Base-by-base conservation (phyloP, 345 rosid genomes). In the Microthlaspi erraticum region DNA sequence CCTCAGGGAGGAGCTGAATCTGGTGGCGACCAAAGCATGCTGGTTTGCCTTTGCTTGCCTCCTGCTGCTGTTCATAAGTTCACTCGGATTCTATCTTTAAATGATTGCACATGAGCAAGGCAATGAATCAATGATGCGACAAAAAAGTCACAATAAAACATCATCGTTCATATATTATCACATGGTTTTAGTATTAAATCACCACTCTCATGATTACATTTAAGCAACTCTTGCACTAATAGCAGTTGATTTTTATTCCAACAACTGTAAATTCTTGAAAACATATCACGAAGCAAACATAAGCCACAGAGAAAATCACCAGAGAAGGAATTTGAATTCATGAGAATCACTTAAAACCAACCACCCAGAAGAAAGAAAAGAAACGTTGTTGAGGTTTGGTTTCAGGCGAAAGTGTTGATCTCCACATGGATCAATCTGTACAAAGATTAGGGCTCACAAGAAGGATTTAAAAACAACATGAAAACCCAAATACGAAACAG, bases 31-130 rank as follows among this genome's bases (percentile, higher is more conserved):
- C 93, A 87, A 60, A 75, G 80, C 57, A 87, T 84, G 84, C 71
- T 91, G 54, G 82, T 85, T 5, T 90, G 93, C 77, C 87, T 93
- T 39, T 93, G 98, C 80, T 77, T 93, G 84, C 96, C 97, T n/a
- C 85, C 85, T 66, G 63, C 72, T 11, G 89, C 89, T 7, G 78
- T 81, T 29, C 9, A 73, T 18, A 79, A 71, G 11, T 93, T 93
- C 69, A 81, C 60, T 13, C 78, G 83, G 53, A 38, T 82, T 31
- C 72, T 92, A 10, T 76, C 81, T 70, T 72, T 62, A 34, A 68
- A 71, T 63, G 78, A 75, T 75, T 72, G 12, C 37, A 6, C 36
- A 46, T n/a, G 9, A 33, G 41, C 6, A 49, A 33, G 39, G 26
- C 60, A 32, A 32, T 31, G 37, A 38, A 65, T 36, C 60, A 32